Evolutionary conservation across 805 yeast species (phyloP).

Genomic region (Sugiyamaella boreocaroliniensis): DNA sequence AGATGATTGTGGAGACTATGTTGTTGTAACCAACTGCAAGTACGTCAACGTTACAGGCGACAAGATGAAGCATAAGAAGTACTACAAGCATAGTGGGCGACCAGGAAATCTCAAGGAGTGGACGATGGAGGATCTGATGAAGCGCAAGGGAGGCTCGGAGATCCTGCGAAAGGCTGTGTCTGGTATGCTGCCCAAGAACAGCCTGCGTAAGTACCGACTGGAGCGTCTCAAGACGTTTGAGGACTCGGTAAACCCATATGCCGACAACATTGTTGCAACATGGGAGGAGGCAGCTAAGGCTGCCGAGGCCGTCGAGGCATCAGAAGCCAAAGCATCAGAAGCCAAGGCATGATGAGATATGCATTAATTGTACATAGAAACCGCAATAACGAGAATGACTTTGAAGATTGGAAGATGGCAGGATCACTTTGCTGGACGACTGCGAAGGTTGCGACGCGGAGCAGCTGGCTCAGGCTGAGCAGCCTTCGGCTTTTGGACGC

Average conservation of each 20-base stretch:
- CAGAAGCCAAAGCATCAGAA: background rate
- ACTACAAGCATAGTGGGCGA: conserved; percentile 81
- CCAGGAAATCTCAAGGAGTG: conserved; percentile 85
- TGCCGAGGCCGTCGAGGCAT: background rate
- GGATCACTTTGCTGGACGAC: background rate
- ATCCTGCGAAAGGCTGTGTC: conserved; percentile 79
- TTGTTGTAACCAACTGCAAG: conserved; percentile 89
- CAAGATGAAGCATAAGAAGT: conserved; percentile 70
- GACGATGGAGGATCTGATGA: conserved; percentile 70
- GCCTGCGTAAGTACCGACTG: conserved; percentile 67
- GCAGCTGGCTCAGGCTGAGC: background rate
- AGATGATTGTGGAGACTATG: conserved; percentile 91
- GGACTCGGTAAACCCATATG: conserved; percentile 82
- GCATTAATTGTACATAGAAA: background rate
- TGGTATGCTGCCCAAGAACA: conserved; percentile 94
- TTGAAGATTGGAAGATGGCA: background rate
- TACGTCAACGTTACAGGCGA: conserved; percentile 78
- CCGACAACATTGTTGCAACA: conserved; percentile 73
- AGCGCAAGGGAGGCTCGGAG: conserved; percentile 83
- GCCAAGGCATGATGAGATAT: background rate
- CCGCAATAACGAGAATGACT: background rate
- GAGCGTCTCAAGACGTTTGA: conserved; percentile 83
- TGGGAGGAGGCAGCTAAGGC: conserved; percentile 51
- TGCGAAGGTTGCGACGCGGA: conserved; percentile 1
- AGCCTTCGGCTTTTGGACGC: background rate